Evolutionary conservation across 2,329 filamentous ascomycete genomes (phyloP), one percentile per base, ranked within the genome.

Genomic region (Allantophomopsis cytisporea): DNA sequence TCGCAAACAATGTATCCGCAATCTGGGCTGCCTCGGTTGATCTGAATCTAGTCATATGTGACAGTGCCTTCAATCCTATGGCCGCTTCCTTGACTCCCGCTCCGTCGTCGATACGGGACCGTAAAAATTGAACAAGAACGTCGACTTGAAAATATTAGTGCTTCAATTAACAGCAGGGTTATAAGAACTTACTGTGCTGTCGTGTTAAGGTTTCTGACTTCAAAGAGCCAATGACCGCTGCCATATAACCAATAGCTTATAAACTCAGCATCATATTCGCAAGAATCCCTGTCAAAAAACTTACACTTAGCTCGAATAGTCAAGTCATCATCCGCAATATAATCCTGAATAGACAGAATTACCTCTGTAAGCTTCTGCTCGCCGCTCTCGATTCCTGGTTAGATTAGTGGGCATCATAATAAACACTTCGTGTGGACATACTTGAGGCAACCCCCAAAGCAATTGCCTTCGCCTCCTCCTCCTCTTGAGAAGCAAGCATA

Each of bases 311-410:
- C 35, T 14, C 35, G 31, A 7, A 34, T 43, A n/a, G 49, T 10
- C 54, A 44, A 10, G 53, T 34, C 31, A 34, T 34, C 31, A 14
- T 34, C 31, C 31, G 31, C 21, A 5, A 37, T 18, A 13, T 37
- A 20, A 16, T 37, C 35, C 18, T 18, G 14, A 37, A 37, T 37
- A 5, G 35, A 37, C 13, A 17, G 8, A 14, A 37, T 18, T 14
- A 37, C 17, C 3, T 20, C 35, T 11, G 18, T 37, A 8, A 37
- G 18, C 21, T 28, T 20, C 7, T 16, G 14, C 12, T 37, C 17
- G 17, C 21, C 21, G 17, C 21, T 20, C 35, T 37, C 35, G 12
- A 37, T 37, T 18, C 21, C 35, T 37, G 18, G 6, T 14, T 14
- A 14, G 4, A 28, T 14, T 37, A 14, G 18, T 14, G n/a, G 21